Percentiles rank a stretch among this genome's conserved stretches.
Evolutionary conservation across 2,329 filamentous ascomycete species (phyloP).

Genomic region (Colletotrichum orbiculare): DNA sequence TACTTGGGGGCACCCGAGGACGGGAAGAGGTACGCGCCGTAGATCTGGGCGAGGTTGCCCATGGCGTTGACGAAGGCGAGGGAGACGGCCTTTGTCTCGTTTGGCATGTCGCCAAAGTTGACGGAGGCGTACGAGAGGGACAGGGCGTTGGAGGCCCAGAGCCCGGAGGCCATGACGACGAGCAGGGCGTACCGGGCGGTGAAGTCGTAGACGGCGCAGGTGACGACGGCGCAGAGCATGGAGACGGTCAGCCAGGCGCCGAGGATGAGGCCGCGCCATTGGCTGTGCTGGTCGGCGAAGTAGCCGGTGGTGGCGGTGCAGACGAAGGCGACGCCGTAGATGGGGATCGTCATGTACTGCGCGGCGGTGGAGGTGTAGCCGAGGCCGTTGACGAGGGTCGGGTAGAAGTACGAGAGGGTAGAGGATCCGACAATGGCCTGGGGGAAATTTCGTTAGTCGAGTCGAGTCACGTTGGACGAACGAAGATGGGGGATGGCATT

Average conservation of each 20-base stretch:
- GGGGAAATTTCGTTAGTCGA: not conserved
- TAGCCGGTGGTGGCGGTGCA: conserved; percentile 58
- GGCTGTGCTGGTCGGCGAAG: conserved; percentile 57
- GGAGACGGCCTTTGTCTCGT: conserved; percentile 58
- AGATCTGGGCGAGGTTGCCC: conserved; percentile 66
- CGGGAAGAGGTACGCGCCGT: conserved; percentile 65
- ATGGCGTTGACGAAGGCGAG: conserved; percentile 64
- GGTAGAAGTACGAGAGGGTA: conserved; percentile 48
- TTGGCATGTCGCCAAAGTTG: conserved; percentile 60
- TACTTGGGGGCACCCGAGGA: conserved; percentile 59
- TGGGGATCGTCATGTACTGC: conserved; percentile 58
- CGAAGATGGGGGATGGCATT: not conserved
- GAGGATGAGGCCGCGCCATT: conserved; percentile 59
- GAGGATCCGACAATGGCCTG: conserved; percentile 46
- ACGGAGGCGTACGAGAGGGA: conserved; percentile 62
- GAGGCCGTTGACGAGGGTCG: conserved; percentile 46
- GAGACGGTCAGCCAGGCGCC: conserved; percentile 57
- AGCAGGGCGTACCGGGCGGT: conserved; percentile 63
- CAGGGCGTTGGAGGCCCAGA: conserved; percentile 65
- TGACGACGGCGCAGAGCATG: conserved; percentile 51
- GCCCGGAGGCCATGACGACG: conserved; percentile 64
- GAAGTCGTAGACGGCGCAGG: conserved; percentile 62
- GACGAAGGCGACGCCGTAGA: conserved; percentile 64
- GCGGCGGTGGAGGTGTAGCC: conserved; percentile 45
- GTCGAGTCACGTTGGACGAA: not conserved